Evolutionary conservation across 2,329 filamentous ascomycete genomes (phyloP), one percentile per base, ranked within the genome.

Genomic region (Talaromyces sp.): DNA sequence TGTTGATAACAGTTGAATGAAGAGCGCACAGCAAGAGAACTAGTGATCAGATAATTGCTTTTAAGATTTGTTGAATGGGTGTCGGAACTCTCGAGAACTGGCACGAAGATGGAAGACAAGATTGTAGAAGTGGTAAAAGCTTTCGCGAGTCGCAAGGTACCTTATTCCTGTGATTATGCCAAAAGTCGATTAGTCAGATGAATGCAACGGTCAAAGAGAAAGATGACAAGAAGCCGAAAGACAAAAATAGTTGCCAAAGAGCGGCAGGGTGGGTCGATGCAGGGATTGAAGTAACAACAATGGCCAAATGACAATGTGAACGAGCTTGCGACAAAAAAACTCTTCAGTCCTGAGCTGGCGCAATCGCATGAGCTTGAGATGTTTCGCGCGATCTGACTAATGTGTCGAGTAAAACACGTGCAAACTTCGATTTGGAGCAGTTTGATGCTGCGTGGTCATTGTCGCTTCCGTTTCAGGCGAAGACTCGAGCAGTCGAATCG

Each of bases 71-170:
- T 53, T 52, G 36, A n/a, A 56, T 56, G 40, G 41, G 31, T 48
- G 53, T 69, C 65, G 66, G 66, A 66, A 71, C 63, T 69, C 63
- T 58, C 66, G 50, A 33, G 31, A 70, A 59, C 70, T 73, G 71
- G 73, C 74, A 63, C 64, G 68, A 70, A 62, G 62, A 66, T 63
- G 67, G 70, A 64, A 65, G 67, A 70, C 69, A 66, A 69, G 63
- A 63, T 61, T 48, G 57, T 55, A 60, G 58, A 58, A 54, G 41
- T 63, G 55, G 64, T 65, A 55, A 64, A 58, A 59, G 66, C 63
- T 66, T 66, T 67, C 64, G 66, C 51, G 69, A 59, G 41, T 37
- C 35, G 40, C 59, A 39, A 55, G 39, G 45, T 57, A 51, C 54
- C 53, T 56, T 57, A 57, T 57, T 61, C 43, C 56, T 58, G 36